phyloP scores from a whole-genome alignment of 129 eudicot genomes.

The Pulicaria dysenterica region DNA sequence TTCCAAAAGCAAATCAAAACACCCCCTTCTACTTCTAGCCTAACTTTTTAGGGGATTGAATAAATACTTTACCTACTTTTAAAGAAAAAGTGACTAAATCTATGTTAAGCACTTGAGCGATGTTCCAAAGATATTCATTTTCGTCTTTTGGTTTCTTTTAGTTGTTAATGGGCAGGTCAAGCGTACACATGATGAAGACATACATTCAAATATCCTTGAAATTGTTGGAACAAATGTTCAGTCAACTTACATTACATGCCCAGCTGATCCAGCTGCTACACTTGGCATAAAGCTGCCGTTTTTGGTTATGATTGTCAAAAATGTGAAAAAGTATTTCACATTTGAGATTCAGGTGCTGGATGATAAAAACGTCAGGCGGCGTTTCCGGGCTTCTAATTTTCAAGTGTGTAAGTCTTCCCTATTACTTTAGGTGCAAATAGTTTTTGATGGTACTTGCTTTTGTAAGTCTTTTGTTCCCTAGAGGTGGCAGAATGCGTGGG shows the following conservation, averaged over 20 bases:
- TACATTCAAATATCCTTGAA: slow-evolving; percentile 93
- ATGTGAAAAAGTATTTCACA: slow-evolving; percentile 84
- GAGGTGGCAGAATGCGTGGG: no score
- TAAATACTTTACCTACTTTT: not conserved
- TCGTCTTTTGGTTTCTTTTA: slow-evolving; percentile 40
- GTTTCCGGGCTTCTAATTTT: slow-evolving; percentile 98
- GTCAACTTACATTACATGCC: slow-evolving; percentile 89
- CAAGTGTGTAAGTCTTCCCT: slow-evolving; percentile 96
- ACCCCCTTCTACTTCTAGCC: not conserved
- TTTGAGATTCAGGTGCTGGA: slow-evolving; percentile 98
- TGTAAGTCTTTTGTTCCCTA: no score
- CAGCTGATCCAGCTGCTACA: slow-evolving; percentile 93
- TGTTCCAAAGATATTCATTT: slow-evolving; percentile 14
- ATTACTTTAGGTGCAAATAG: slow-evolving; percentile 25
- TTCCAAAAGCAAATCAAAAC: no score
- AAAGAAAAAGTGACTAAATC: not conserved
- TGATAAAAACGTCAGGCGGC: slow-evolving; percentile 96
- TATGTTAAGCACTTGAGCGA: slow-evolving; percentile 11
- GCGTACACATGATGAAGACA: slow-evolving; percentile 88
- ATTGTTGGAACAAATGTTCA: slow-evolving; percentile 89
- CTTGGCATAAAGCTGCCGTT: slow-evolving; percentile 97
- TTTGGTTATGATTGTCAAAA: slow-evolving; percentile 88
- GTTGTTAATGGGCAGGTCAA: slow-evolving; percentile 92
- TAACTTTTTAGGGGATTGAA: not conserved
- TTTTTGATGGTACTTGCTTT: slow-evolving; percentile 4